A percentile compares a stretch with the other conserved stretches of the same genome.
Conservation (phyloP, 1,284 basidiomycete species). For the Heterobasidion parviporum region DNA sequence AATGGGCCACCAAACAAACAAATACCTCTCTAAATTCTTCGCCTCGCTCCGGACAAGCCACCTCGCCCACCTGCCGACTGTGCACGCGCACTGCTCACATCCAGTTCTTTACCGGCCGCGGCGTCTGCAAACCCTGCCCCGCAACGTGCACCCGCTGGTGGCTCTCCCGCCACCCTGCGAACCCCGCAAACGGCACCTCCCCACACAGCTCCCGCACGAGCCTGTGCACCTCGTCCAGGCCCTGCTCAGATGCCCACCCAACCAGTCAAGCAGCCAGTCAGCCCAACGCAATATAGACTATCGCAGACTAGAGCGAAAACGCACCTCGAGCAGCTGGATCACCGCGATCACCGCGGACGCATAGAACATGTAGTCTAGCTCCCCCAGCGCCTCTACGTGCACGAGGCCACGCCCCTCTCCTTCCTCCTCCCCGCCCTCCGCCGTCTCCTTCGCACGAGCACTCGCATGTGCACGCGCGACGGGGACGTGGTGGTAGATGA, state of each 20-base stretch:
- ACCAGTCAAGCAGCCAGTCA: neutral
- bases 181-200: slow-evolving; percentile 37
- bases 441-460: neutral
- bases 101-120: no score
- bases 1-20: no score
- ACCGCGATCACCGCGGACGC: slow-evolving; percentile 36
- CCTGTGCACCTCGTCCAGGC: slow-evolving; percentile 32
- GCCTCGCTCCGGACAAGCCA: no score
- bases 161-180: slow-evolving; percentile 25
- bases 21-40: no score
- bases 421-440: neutral
- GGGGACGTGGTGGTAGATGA: slow-evolving; percentile 31
- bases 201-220: slow-evolving; percentile 36
- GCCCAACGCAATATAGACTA: neutral
- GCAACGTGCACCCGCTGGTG: slow-evolving; percentile 3
- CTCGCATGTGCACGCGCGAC: slow-evolving; percentile 5
- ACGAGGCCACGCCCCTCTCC: neutral
- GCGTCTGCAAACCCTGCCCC: neutral
- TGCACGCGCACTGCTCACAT: no score
- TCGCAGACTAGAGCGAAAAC: slow-evolving; percentile 10
- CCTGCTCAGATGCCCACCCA: slow-evolving; percentile 17
- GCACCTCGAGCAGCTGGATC: slow-evolving; percentile 32
- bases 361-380: slow-evolving; percentile 37
- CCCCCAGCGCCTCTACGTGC: slow-evolving; percentile 19
- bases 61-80: no score